Conservation (phyloP, 1,139 yeast genomes). For the Scheffersomyces quercinus region DNA sequence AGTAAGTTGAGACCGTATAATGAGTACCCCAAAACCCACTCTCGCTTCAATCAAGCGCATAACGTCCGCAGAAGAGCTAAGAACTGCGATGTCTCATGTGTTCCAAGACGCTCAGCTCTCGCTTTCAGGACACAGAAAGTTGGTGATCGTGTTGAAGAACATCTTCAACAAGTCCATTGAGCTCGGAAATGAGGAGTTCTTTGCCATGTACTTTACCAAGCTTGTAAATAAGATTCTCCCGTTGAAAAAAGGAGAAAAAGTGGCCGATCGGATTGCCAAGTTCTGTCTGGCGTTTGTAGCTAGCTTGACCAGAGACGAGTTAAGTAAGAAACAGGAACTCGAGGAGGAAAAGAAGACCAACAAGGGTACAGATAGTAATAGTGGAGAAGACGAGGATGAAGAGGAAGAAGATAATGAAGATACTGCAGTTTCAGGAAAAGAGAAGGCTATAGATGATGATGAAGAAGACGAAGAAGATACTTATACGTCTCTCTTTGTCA, state of each 20-base stretch:
- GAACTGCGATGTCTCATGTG: conserved; percentile 57
- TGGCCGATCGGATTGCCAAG: conserved; percentile 78
- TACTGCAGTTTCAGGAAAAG: conserved; percentile 1
- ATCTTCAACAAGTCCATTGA: conserved; percentile 58
- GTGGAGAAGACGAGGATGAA: not conserved
- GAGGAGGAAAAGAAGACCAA: conserved; percentile 13
- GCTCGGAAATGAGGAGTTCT: conserved; percentile 55
- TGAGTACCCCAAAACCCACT: conserved; percentile 11
- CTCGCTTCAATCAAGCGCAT: conserved; percentile 23
- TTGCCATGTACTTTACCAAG: conserved; percentile 59
- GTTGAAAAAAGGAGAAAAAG: conserved; percentile 66
- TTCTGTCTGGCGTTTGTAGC: conserved; percentile 68
- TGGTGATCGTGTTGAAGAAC: conserved; percentile 61
- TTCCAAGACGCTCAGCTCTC: conserved; percentile 82
- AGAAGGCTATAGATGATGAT: conserved; percentile 17
- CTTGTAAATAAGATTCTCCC: conserved; percentile 66
- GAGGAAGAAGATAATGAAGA: not conserved
- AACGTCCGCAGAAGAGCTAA: conserved; percentile 27
- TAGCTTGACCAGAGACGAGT: conserved; percentile 41
- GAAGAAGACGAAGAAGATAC: conserved; percentile 32
- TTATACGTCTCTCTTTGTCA: conserved; percentile 53
- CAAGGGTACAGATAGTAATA: conserved; percentile 20
- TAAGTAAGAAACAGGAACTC: conserved; percentile 13
- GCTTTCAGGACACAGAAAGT: conserved; percentile 75
- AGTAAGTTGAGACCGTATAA: not conserved